Evolutionary conservation across 345 rosid genomes (phyloP).

Genomic region (Euphorbia lathyris): DNA sequence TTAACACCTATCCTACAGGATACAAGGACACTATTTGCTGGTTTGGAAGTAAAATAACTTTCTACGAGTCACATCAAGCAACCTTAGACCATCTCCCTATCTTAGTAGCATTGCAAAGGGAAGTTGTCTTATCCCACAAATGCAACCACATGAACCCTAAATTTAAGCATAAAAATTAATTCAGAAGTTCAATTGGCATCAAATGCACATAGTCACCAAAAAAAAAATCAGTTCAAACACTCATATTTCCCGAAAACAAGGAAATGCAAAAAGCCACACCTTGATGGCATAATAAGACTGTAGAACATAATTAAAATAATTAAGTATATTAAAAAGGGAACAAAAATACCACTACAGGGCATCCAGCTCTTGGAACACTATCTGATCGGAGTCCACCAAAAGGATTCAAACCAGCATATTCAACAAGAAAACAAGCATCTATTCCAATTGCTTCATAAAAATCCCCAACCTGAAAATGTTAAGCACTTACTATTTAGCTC

Average conservation of each 20-base stretch:
- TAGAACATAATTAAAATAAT: neutral
- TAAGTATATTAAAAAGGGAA: neutral
- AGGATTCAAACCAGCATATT: constrained; percentile 95
- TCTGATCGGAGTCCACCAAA: constrained; percentile 89
- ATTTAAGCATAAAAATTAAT: no score
- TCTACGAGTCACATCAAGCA: neutral
- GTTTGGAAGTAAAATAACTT: neutral
- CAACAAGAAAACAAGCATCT: constrained; percentile 95
- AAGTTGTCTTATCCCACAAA: constrained; percentile 5
- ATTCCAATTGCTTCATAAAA: constrained; percentile 94
- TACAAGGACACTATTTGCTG: no score
- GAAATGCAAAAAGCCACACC: neutral
- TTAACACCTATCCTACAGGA: neutral
- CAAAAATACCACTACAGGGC: constrained; percentile 80
- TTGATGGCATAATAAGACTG: constrained; percentile 1
- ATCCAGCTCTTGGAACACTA: constrained; percentile 92
- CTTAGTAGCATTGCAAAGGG: neutral
- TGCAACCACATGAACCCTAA: neutral
- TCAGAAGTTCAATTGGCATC: no score
- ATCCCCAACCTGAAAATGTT: constrained; percentile 71
- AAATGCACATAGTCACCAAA: neutral
- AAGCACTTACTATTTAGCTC: neutral
- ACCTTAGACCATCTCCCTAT: neutral
- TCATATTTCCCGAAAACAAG: neutral
- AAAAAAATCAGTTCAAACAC: neutral